Conservation (phyloP, 164 flowering plant species). For the Sedum album region DNA sequence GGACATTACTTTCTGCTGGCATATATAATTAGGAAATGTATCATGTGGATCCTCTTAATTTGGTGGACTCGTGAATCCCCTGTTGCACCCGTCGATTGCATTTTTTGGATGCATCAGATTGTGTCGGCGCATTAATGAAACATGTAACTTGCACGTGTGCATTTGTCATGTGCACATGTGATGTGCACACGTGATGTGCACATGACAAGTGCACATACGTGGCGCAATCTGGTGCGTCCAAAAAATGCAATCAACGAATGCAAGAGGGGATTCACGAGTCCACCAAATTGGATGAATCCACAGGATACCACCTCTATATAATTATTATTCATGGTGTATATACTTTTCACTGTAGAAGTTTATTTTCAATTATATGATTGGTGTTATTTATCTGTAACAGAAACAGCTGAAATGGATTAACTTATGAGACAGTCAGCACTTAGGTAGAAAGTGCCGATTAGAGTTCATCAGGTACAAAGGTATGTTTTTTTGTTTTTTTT, state of each 20-base stretch:
- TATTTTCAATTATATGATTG: conserved; percentile 76
- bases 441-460: conserved; percentile 59
- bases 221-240: conserved; percentile 23
- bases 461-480: conserved; percentile 58
- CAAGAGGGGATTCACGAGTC: no score
- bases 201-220: no score
- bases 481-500: conserved; percentile 17
- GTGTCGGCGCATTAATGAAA: no score
- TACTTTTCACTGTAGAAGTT: conserved; percentile 45
- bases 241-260: conserved; percentile 60
- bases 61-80: no score
- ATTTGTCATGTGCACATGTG: not conserved
- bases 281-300: no score
- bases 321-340: conserved; percentile 77
- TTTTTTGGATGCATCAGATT: no score
- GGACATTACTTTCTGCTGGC: not conserved
- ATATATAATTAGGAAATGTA: no score
- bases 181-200: no score
- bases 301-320: no score
- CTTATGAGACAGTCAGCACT: conserved; percentile 31
- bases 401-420: conserved; percentile 46
- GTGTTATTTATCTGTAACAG: conserved; percentile 82
- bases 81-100: no score
- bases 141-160: no score
- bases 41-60: no score